These are phyloP conservation scores for Phytophthora hibernalis DNA, from an alignment of 352 stramenopile species.

Conservation along the genomic window DNA sequence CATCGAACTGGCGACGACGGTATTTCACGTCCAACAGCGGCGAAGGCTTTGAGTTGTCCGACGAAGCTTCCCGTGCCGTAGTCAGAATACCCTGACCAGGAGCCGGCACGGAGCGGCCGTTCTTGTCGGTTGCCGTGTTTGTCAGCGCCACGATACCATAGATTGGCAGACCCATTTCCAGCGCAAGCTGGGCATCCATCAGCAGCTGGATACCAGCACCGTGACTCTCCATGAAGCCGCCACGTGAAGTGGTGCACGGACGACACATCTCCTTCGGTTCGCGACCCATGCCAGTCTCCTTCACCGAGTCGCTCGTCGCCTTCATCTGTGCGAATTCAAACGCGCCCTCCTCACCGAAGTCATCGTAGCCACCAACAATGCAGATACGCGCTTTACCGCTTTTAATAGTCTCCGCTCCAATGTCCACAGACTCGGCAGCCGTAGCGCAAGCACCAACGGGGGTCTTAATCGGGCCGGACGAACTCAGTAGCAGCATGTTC, in stretches of 20 bases:
- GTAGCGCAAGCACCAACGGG: slow-evolving; percentile 88
- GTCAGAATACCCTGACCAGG: slow-evolving; percentile 89
- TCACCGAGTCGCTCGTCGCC: slow-evolving; percentile 85
- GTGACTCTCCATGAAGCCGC: slow-evolving; percentile 91
- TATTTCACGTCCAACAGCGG: slow-evolving; percentile 79
- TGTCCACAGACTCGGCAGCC: slow-evolving; percentile 87
- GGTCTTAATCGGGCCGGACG: slow-evolving; percentile 91
- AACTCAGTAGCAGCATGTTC: slow-evolving; percentile 90
- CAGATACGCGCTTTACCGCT: slow-evolving; percentile 86
- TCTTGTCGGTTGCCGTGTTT: slow-evolving; percentile 91
- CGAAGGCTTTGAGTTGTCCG: slow-evolving; percentile 50
- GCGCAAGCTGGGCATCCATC: slow-evolving; percentile 88
- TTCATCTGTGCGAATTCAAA: slow-evolving; percentile 92
- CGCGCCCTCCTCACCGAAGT: slow-evolving; percentile 83
- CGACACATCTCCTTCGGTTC: slow-evolving; percentile 86
- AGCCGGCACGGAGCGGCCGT: slow-evolving; percentile 81
- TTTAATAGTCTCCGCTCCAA: slow-evolving; percentile 89
- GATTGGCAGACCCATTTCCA: slow-evolving; percentile 90
- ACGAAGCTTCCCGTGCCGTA: slow-evolving; percentile 72
- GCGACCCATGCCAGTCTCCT: slow-evolving; percentile 81
- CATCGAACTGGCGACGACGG: slow-evolving; percentile 78
- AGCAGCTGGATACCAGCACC: slow-evolving; percentile 88
- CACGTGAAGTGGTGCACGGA: slow-evolving; percentile 76
- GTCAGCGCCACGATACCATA: slow-evolving; percentile 86
- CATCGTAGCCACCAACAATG: slow-evolving; percentile 87